Percentiles rank a stretch among this genome's conserved stretches.
Conservation (phyloP, 1,284 basidiomycete species). For the Leccinum subrobustum region DNA sequence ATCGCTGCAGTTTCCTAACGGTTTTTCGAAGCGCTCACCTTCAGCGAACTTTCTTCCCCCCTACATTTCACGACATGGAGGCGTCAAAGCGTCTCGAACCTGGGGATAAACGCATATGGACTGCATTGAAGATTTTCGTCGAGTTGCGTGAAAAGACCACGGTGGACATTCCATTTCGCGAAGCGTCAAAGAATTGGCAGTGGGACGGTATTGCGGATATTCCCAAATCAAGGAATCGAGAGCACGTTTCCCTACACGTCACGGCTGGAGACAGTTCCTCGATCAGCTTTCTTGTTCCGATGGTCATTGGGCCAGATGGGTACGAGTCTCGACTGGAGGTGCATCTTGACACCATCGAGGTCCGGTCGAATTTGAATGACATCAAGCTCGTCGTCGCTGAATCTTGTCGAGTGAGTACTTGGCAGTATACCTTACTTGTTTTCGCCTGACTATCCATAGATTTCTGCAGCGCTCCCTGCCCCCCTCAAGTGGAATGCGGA, state of each 20-base stretch:
- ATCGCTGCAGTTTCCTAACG: conserved; percentile 3
- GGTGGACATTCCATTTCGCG: conserved; percentile 82
- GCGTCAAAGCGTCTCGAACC: conserved; percentile 59
- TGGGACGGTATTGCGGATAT: conserved; percentile 65
- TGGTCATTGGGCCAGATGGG: conserved; percentile 70
- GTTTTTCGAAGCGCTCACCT: conserved; percentile 57
- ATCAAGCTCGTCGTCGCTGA: conserved; percentile 75
- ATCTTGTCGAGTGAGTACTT: conserved; percentile 61
- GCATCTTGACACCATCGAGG: conserved; percentile 75
- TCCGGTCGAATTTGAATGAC: conserved; percentile 86
- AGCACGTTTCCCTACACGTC: conserved; percentile 72
- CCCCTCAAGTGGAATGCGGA: conserved; percentile 67
- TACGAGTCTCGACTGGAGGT: conserved; percentile 80
- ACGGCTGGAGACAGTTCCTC: conserved; percentile 79
- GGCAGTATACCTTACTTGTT: background rate
- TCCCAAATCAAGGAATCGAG: conserved; percentile 55
- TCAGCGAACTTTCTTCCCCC: conserved; percentile 81
- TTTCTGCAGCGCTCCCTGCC: conserved; percentile 63
- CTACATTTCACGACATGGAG: conserved; percentile 65
- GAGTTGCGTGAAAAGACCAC: conserved; percentile 77
- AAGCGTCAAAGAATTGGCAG: conserved; percentile 88
- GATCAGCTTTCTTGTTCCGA: conserved; percentile 79
- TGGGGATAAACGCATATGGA: conserved; percentile 82
- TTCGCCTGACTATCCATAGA: conserved; percentile 36
- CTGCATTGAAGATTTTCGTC: conserved; percentile 74